Evolutionary conservation across 257 asterid species (phyloP).

Genomic region (Fraxinus pennsylvanica): DNA sequence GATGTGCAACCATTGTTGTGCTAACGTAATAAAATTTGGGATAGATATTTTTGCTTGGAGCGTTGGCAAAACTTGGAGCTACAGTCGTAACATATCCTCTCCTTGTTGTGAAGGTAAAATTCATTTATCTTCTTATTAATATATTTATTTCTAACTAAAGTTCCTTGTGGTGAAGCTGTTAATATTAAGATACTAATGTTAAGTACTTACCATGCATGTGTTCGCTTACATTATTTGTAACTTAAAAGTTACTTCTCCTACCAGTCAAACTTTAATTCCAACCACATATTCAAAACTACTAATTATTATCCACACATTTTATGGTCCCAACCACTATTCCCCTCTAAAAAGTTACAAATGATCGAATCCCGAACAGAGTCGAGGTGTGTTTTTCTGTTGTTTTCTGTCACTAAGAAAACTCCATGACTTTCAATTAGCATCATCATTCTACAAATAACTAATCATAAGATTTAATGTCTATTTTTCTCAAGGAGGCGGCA

Average conservation of each 20-base stretch:
- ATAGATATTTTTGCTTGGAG: slow-evolving; percentile 94
- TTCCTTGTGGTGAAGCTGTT: background rate
- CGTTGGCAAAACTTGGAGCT: slow-evolving; percentile 98
- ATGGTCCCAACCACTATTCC: no score
- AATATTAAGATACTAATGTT: background rate
- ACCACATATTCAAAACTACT: background rate
- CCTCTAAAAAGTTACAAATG: no score
- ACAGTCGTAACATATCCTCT: slow-evolving; percentile 94
- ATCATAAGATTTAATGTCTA: background rate
- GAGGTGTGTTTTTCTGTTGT: background rate
- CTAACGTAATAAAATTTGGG: slow-evolving; percentile 18
- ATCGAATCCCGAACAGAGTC: no score
- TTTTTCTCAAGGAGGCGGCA: slow-evolving; percentile 14
- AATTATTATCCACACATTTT: background rate
- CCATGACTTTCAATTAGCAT: slow-evolving; percentile 5
- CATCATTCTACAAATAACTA: background rate
- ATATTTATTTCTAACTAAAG: background rate
- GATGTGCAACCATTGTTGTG: slow-evolving; percentile 4
- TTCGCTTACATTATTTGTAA: no score
- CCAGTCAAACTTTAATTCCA: no score
- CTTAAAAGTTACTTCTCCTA: no score
- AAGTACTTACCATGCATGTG: no score
- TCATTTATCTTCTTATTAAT: slow-evolving; percentile 12
- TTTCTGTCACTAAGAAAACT: background rate
- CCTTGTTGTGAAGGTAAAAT: slow-evolving; percentile 83